Conservation (phyloP, 257 asterid genomes). For the Nicotiana sylvestris region DNA sequence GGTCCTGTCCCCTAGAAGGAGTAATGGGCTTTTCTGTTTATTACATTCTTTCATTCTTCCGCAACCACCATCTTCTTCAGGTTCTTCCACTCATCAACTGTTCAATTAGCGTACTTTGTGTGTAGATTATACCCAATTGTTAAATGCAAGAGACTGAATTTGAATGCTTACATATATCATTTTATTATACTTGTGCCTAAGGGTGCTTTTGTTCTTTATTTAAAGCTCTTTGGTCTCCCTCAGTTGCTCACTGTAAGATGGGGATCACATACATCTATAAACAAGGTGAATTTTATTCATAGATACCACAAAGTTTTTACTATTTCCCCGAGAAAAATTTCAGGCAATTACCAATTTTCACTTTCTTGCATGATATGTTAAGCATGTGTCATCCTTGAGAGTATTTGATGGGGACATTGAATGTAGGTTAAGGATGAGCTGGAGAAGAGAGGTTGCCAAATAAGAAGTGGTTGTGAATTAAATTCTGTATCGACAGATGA, state of each 20-base stretch:
- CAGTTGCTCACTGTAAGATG: conserved; percentile 80
- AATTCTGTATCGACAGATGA: conserved; percentile 45
- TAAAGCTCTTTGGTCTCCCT: conserved; percentile 79
- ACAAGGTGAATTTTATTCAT: conserved; percentile 33
- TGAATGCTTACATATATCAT: background rate
- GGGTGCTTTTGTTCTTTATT: background rate
- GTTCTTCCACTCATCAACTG: conserved; percentile 17
- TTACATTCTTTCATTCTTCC: conserved; percentile 84
- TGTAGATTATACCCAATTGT: background rate
- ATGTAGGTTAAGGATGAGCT: conserved; percentile 56
- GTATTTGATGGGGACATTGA: conserved; percentile 2
- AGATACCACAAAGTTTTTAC: background rate
- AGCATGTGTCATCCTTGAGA: background rate
- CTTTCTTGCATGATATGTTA: background rate
- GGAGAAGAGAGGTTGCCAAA: conserved; percentile 58
- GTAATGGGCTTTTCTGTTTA: conserved; percentile 8
- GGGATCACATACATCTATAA: conserved; percentile 64
- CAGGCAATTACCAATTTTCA: background rate
- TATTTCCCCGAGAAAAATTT: background rate
- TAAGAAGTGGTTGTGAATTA: conserved; percentile 57
- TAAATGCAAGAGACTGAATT: no score
- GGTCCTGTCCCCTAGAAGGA: no score
- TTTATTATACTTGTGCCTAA: background rate
- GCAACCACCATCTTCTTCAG: conserved; percentile 89
- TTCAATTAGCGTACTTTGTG: background rate